phyloP scores from a whole-genome alignment of 2,329 filamentous ascomycete genomes.

The Celoporthe dispersa region DNA sequence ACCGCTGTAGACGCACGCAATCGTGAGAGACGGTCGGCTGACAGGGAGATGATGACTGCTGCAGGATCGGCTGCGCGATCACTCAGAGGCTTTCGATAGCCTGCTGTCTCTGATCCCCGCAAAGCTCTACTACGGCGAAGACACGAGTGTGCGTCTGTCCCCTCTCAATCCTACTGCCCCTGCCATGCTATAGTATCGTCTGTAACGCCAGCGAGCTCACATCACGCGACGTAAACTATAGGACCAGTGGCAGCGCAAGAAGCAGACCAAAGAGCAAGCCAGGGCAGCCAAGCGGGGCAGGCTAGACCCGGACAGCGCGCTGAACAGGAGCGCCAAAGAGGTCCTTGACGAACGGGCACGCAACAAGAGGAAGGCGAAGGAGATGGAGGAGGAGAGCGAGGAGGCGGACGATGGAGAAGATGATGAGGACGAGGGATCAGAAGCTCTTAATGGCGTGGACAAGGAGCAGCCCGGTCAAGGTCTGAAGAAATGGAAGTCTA shows the following conservation, averaged over 20 bases:
- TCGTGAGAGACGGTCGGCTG: conserved; percentile 14
- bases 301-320: conserved; percentile 83
- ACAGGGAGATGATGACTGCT: conserved; percentile 10
- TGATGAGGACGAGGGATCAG: conserved; percentile 47
- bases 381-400: conserved; percentile 56
- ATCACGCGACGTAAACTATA: conserved; percentile 42
- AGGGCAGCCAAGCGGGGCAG: conserved; percentile 83
- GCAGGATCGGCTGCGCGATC: conserved; percentile 61
- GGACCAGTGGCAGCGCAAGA: conserved; percentile 95
- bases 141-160: conserved; percentile 67
- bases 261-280: conserved; percentile 91
- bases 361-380: conserved; percentile 81
- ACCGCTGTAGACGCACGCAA: background rate
- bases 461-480: conserved; percentile 68
- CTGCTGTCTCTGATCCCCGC: conserved; percentile 86
- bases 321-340: conserved; percentile 84
- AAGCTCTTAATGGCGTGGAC: conserved; percentile 57
- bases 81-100: conserved; percentile 80
- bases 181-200: background rate
- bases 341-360: conserved; percentile 80
- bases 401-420: conserved; percentile 47
- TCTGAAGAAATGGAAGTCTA: conserved; percentile 52
- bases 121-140: conserved; percentile 84
- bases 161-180: background rate
- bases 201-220: conserved; percentile 28